Base-by-base conservation (phyloP, 2,329 filamentous ascomycete genomes). In the Fusarium liriodendri region DNA sequence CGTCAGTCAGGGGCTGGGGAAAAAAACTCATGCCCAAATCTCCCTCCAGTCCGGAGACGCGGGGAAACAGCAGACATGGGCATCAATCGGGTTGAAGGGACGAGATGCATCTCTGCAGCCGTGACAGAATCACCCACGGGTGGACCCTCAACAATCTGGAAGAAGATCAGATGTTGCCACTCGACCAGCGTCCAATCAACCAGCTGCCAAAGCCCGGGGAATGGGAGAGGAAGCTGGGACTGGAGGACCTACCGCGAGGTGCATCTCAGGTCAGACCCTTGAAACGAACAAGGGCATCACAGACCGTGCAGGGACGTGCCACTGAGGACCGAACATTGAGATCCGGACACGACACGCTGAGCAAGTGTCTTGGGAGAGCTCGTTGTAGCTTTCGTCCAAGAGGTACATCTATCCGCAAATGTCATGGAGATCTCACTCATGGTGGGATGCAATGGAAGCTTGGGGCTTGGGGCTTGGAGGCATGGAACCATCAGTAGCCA, bases 71-170 rank as follows among this genome's bases (percentile, higher is more conserved):
- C 33, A 14, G 42, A 60, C 60, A 55, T 47, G 59, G 40, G 40
- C 40, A 61, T 61, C 33, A 62, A 70, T 68, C 70, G 70, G 70
- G 66, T 64, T 72, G 64, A 70, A 69, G 66, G 75, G 66, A 62
- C 33, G 33, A 66, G 64, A 62, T 67, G 66, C 61, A 67, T 60
- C 47, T 66, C 57, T 70, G 66, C 55, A 64, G 47, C 57, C 37
- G 68, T 57, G 35, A 70, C 60, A 71, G 71, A 64, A 58, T 37
- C 66, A 66, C 68, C 57, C 47, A 60, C 62, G 57, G 50, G 74
- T 77, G 73, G 75, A 75, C 67, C 64, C 72, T 74, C 67, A 76
- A 67, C 70, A 74, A 67, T 70, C 59, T 47, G 65, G 59, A 61
- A 61, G 35, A 20, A 74, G 64, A 68, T 77, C 68, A 68, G 67